Evolutionary conservation across 192 early-diverging fungal species (phyloP).

Genomic region (Backusella westeae): DNA sequence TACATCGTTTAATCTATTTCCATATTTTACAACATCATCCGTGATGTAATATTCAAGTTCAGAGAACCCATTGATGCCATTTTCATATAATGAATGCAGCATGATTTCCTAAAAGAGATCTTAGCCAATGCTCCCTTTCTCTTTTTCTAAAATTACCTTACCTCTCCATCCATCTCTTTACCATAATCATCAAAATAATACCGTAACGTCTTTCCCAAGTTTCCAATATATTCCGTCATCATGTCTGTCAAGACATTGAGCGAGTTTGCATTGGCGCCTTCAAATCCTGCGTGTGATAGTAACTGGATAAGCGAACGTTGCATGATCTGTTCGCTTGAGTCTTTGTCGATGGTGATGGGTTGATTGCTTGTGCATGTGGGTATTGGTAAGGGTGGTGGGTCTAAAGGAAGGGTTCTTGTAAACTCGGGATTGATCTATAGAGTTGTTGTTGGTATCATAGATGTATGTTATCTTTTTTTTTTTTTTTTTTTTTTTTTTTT

Average conservation of each 20-base stretch:
- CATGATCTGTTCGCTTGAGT: conserved; percentile 57
- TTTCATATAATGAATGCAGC: conserved; percentile 75
- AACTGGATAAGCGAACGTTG: conserved; percentile 63
- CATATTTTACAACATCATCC: conserved; percentile 76
- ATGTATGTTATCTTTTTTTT: too few relatives aligned
- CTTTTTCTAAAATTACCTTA: conserved; percentile 26
- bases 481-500: too few relatives aligned
- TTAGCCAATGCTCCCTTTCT: background rate
- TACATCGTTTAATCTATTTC: conserved; percentile 70
- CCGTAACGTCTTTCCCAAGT: conserved; percentile 79
- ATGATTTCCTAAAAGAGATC: conserved; percentile 63
- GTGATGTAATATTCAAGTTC: conserved; percentile 79
- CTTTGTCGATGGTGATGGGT: conserved; percentile 42
- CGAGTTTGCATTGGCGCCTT: conserved; percentile 65
- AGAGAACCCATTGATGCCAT: conserved; percentile 66
- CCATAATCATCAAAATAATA: conserved; percentile 76
- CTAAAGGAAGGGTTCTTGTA: background rate
- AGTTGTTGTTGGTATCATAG: background rate
- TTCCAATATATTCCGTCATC: conserved; percentile 75
- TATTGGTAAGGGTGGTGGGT: background rate
- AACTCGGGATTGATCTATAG: background rate
- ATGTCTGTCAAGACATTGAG: conserved; percentile 77
- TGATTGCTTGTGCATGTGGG: background rate
- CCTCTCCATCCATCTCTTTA: conserved; percentile 71
- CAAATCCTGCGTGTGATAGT: conserved; percentile 88